Conservation (phyloP, 2,329 filamentous ascomycete genomes). For the Trichoderma pleuroti region DNA sequence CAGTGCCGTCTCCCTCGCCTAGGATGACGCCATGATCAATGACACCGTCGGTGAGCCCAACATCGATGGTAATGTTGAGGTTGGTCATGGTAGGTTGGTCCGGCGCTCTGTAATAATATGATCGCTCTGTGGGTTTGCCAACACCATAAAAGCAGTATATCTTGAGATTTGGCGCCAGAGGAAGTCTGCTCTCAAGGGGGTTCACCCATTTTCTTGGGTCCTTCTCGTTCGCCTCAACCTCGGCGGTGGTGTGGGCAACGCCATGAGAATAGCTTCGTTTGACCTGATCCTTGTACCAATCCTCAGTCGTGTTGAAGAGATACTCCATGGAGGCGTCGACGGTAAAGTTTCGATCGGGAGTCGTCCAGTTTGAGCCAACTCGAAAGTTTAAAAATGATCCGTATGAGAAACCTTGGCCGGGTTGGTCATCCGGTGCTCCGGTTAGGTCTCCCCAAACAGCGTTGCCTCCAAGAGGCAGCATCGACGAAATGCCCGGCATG, state of each 20-base stretch:
- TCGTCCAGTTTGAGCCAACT: slow-evolving; percentile 58
- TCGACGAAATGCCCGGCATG: slow-evolving; percentile 94
- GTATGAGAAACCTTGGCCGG: slow-evolving; percentile 68
- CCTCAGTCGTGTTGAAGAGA: slow-evolving; percentile 71
- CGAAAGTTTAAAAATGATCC: slow-evolving; percentile 86
- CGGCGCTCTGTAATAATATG: slow-evolving; percentile 78
- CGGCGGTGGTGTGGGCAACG: slow-evolving; percentile 71
- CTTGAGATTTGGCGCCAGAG: slow-evolving; percentile 82
- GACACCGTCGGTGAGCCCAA: slow-evolving; percentile 54
- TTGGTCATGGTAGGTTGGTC: slow-evolving; percentile 63
- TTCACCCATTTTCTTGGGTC: slow-evolving; percentile 87
- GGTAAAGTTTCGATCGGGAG: slow-evolving; percentile 72
- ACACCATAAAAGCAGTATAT: slow-evolving; percentile 98
- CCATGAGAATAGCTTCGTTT: slow-evolving; percentile 79
- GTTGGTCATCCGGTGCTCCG: slow-evolving; percentile 82
- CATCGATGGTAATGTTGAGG: slow-evolving; percentile 73
- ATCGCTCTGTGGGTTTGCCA: slow-evolving; percentile 87
- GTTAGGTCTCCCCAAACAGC: slow-evolving; percentile 89
- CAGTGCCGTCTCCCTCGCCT: slow-evolving; percentile 94
- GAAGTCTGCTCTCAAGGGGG: slow-evolving; percentile 82
- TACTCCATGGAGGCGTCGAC: slow-evolving; percentile 74
- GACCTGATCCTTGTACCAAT: slow-evolving; percentile 79
- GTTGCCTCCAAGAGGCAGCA: slow-evolving; percentile 92
- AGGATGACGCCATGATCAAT: slow-evolving; percentile 89
- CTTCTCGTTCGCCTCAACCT: slow-evolving; percentile 80